Evolutionary conservation across 257 asterid genomes (phyloP), one percentile per base, ranked within the genome.

Genomic region (Apocynum venetum): DNA sequence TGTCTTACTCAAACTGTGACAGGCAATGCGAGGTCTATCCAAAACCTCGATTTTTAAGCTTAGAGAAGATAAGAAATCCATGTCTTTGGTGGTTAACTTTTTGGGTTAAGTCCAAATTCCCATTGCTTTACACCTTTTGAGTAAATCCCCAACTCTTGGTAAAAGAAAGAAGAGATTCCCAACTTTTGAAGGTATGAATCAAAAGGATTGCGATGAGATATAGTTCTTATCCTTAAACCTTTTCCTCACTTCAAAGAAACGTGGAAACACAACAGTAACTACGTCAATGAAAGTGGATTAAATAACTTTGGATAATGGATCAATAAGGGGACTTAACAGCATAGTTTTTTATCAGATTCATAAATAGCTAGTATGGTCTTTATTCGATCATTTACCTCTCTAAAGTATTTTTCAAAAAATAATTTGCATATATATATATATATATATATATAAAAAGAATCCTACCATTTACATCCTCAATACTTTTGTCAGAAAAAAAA

Each of bases 151-250:
- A 57, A 68, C 0, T 43, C 74, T 49, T 11, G 80, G 75, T 46
- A 43, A 57, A 56, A 56, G 10, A 17, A 56, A 17, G 35, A 40
- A 8, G 73, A 35, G 20, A 63, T 17, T 43, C 61, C 61, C 71
- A 7, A 41, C 71, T 51, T 15, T 51, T 43, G 36, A 48, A 48
- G 38, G 73, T 14, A 48, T 12, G 25, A 71, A 52, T 52, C 14
- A 40, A 12, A 60, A 36, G 3, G 14, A 49, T 4, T n/a, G 55
- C 3, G 75, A 53, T 77, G 77, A 11, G 74, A 64, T 46, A 9
- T 71, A 14, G 74, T 52, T 61, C 75, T 79, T 79, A 79, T 73
- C 82, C 78, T 73, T 72, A 25, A 72, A 40, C 17, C 78, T 70
- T n/a, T 60, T 53, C 47, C 8, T 38, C n/a, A 20, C 3, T 38